Evolutionary conservation across 2,329 filamentous ascomycete species (phyloP).

Genomic region (Passalora sequoiae): DNA sequence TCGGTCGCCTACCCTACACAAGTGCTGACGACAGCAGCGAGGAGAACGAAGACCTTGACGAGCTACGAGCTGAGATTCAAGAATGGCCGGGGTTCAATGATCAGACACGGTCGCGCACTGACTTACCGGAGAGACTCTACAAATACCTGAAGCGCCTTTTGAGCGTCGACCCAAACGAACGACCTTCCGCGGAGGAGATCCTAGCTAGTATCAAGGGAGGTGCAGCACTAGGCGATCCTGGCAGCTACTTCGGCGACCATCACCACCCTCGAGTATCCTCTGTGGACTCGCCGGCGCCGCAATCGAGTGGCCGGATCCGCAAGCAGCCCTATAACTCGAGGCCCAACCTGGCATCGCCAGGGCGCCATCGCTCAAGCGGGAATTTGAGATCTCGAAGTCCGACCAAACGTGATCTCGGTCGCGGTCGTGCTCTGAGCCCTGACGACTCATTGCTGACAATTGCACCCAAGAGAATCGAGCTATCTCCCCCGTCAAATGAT

Average conservation of each 20-base stretch:
- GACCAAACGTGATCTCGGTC: slow-evolving; percentile 13
- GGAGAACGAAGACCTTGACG: slow-evolving; percentile 84
- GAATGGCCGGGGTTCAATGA: slow-evolving; percentile 77
- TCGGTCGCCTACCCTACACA: slow-evolving; percentile 77
- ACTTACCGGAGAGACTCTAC: slow-evolving; percentile 82
- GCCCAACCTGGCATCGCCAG: slow-evolving; percentile 18
- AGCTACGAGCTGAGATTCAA: slow-evolving; percentile 77
- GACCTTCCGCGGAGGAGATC: slow-evolving; percentile 83
- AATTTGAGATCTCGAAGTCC: slow-evolving; percentile 16
- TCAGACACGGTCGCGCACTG: slow-evolving; percentile 58
- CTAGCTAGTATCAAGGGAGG: slow-evolving; percentile 67
- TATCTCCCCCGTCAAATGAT: slow-evolving; percentile 4
- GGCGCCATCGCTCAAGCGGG: slow-evolving; percentile 17
- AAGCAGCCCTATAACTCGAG: slow-evolving; percentile 22
- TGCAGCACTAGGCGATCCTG: slow-evolving; percentile 30
- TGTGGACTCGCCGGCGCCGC: slow-evolving; percentile 37
- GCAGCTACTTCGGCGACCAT: slow-evolving; percentile 26
- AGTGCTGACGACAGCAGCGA: slow-evolving; percentile 82
- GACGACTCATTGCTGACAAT: slow-evolving; percentile 8
- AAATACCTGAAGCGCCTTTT: slow-evolving; percentile 75
- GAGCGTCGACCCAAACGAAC: slow-evolving; percentile 66
- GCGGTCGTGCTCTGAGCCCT: slow-evolving; percentile 12
- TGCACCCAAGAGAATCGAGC: slow-evolving; percentile 4
- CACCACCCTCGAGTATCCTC: slow-evolving; percentile 37
- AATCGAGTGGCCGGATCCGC: slow-evolving; percentile 15